phyloP scores from a whole-genome alignment of 495 filamentous ascomycete genomes.

The Lichenothelia convexa region DNA sequence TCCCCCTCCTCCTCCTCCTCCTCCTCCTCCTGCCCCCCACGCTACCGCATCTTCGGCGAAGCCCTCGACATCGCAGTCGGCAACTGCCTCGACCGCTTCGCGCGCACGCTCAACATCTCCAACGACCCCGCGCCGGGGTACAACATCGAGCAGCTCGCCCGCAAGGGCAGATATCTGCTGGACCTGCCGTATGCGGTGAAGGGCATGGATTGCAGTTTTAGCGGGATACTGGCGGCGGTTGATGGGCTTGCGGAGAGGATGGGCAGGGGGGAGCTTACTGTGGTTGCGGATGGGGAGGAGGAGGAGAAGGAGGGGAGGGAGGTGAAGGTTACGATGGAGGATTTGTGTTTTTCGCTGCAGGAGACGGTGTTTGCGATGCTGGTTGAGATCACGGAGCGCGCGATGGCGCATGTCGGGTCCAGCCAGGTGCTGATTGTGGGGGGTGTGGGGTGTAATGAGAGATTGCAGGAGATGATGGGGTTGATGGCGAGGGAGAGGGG shows the following conservation, averaged over 20 bases:
- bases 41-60: conserved; percentile 96
- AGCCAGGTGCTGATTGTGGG: conserved; percentile 86
- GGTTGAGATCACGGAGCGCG: conserved; percentile 94
- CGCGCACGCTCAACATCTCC: conserved; percentile 68
- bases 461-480: conserved; percentile 96
- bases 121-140: conserved; percentile 96
- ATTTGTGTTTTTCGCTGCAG: conserved; percentile 86
- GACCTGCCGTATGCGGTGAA: conserved; percentile 94
- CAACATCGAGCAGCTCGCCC: conserved; percentile 94
- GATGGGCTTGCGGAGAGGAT: conserved; percentile 47
- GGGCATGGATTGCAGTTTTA: conserved; percentile 95
- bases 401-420: conserved; percentile 92
- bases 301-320: conserved; percentile 23
- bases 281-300: conserved; percentile 15
- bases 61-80: conserved; percentile 94
- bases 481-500: conserved; percentile 82
- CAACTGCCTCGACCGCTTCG: conserved; percentile 93
- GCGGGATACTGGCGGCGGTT: conserved; percentile 67
- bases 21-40: too few relatives aligned
- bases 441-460: conserved; percentile 94
- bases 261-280: too few relatives aligned
- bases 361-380: conserved; percentile 94
- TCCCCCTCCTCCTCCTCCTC: too few relatives aligned
- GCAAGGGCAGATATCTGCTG: conserved; percentile 48
- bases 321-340: conserved; percentile 56